These are phyloP conservation scores for Lindgomyces ingoldianus DNA, from an alignment of 495 filamentous ascomycete genomes.

Conservation along the genomic window DNA sequence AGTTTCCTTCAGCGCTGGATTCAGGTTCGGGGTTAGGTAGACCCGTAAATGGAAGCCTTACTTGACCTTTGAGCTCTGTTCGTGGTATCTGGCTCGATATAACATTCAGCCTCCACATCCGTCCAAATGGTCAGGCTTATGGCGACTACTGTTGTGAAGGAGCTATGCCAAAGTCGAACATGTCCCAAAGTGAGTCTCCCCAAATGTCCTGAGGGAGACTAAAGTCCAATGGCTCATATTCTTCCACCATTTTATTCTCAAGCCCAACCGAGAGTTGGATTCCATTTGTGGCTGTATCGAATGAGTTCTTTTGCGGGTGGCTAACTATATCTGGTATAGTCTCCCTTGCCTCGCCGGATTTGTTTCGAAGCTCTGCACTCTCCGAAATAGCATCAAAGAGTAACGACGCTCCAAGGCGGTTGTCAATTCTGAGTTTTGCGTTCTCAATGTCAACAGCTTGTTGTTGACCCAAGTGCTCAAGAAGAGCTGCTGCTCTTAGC, in stretches of 20 bases:
- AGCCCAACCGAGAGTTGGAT: not conserved
- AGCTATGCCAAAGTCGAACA: conserved; percentile 7
- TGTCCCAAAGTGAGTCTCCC: conserved; percentile 19
- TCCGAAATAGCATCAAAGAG: conserved; percentile 11
- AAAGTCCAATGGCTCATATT: conserved; percentile 14
- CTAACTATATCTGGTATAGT: not conserved
- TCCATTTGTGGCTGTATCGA: not conserved
- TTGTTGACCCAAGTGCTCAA: conserved; percentile 14
- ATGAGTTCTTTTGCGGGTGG: not conserved
- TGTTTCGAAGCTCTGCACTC: conserved; percentile 8
- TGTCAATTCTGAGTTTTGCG: conserved; percentile 15
- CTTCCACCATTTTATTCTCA: not conserved
- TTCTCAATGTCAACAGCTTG: conserved; percentile 12
- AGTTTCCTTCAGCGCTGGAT: conserved; percentile 12
- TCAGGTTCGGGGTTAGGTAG: not conserved
- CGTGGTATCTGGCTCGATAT: not conserved
- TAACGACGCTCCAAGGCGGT: conserved; percentile 10
- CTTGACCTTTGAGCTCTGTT: not conserved
- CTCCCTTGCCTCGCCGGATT: conserved; percentile 4
- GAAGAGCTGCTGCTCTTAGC: not conserved
- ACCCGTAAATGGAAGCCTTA: not conserved
- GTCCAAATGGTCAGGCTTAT: too few species aligned
- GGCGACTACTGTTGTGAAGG: not conserved
- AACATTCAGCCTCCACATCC: not conserved
- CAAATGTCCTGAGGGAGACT: conserved; percentile 19